Conservation (phyloP, 2,329 filamentous ascomycete genomes). For the Alternaria novae-zelandiae region DNA sequence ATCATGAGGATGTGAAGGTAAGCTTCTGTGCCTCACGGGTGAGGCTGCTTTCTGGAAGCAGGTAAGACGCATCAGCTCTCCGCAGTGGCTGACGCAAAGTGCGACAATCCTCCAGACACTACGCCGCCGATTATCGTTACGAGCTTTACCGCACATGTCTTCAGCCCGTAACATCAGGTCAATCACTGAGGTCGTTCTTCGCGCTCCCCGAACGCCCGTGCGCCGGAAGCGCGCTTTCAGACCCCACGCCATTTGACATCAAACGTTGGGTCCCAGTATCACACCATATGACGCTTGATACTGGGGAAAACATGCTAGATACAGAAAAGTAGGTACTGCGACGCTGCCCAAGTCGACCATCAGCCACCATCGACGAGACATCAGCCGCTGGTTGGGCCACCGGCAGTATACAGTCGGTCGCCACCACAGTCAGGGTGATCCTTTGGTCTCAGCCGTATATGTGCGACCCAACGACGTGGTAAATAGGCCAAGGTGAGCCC, state of each 20-base stretch:
- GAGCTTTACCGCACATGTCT: not conserved
- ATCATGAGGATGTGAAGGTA: conserved; percentile 2
- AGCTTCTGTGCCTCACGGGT: conserved; percentile 11
- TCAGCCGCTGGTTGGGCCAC: conserved; percentile 1
- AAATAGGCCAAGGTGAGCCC: conserved; percentile 2
- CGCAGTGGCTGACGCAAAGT: not conserved
- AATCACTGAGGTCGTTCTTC: not conserved
- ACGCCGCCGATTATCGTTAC: not conserved
- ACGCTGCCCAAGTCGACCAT: not conserved
- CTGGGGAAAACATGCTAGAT: not conserved
- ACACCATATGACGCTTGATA: not conserved
- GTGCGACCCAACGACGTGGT: conserved; percentile 4
- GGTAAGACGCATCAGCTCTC: not conserved
- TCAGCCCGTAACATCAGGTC: not conserved
- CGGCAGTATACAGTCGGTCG: conserved; percentile 7
- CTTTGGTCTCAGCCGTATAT: conserved; percentile 9
- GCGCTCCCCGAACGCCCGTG: not conserved
- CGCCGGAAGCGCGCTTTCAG: conserved; percentile 2
- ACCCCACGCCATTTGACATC: not conserved
- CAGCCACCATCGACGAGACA: not conserved
- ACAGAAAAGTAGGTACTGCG: not conserved
- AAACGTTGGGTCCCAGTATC: not conserved
- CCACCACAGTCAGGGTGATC: conserved; percentile 10
- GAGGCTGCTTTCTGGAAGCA: conserved; percentile 3
- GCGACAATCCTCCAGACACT: not conserved